A percentile compares a stretch with the other conserved stretches of the same genome.
phyloP scores from a whole-genome alignment of 1,284 basidiomycete genomes.

The Inonotus obliquus region DNA sequence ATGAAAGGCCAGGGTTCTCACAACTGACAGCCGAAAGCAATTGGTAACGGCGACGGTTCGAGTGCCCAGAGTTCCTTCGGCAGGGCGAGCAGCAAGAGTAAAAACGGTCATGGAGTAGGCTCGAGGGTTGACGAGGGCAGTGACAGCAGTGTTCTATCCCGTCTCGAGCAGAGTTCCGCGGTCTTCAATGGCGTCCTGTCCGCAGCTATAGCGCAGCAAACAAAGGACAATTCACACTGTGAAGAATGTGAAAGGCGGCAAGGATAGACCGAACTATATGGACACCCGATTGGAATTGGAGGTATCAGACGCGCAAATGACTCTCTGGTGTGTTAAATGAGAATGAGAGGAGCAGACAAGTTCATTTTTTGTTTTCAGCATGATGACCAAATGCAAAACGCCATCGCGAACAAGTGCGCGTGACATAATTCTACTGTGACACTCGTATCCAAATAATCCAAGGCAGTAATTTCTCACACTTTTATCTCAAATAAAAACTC shows the following conservation, averaged over 20 bases:
- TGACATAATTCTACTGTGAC: not conserved
- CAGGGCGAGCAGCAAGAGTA: slow-evolving; percentile 2
- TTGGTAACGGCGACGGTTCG: not conserved
- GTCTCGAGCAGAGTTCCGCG: not conserved
- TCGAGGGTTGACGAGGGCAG: not conserved
- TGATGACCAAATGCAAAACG: not conserved
- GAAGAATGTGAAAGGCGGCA: not conserved
- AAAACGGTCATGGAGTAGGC: not conserved
- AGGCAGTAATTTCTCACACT: too few species aligned
- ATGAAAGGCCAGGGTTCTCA: not conserved
- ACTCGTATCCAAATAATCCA: too few species aligned
- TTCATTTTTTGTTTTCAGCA: too few species aligned
- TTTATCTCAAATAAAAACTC: not conserved
- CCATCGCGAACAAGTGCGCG: not conserved
- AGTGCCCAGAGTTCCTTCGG: not conserved
- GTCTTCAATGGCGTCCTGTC: not conserved
- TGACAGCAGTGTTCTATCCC: not conserved
- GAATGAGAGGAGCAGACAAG: too few species aligned
- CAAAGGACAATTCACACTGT: not conserved
- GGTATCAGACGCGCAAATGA: too few species aligned
- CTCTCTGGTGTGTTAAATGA: too few species aligned
- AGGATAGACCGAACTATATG: not conserved
- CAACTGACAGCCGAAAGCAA: slow-evolving; percentile 5
- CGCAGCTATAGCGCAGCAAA: not conserved
- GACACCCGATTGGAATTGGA: too few species aligned